Conservation (phyloP, 345 rosid genomes). For the Lepidium africanum region DNA sequence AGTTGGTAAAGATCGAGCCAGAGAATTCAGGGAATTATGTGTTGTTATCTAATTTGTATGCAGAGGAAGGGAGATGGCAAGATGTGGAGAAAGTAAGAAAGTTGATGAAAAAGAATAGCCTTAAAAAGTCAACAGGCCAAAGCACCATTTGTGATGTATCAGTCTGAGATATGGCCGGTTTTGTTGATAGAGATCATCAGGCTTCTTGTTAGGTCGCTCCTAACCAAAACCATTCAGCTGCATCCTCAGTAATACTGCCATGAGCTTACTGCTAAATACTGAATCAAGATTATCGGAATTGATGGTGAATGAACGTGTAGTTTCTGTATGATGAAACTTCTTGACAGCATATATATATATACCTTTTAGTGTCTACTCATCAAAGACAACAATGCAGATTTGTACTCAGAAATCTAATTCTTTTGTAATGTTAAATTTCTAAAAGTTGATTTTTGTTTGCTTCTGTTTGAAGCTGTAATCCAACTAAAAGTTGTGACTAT, state of each 20-base stretch:
- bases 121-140: slow-evolving; percentile 42
- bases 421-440: background rate
- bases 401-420: background rate
- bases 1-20: slow-evolving; percentile 51
- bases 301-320: background rate
- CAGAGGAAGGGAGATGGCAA: slow-evolving; percentile 65
- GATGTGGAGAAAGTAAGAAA: slow-evolving; percentile 48
- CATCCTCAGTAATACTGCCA: too few species aligned
- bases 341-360: background rate
- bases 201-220: background rate
- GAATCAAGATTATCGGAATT: background rate
- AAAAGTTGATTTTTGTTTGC: background rate
- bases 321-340: background rate
- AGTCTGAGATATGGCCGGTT: background rate
- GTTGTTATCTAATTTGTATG: slow-evolving; percentile 57
- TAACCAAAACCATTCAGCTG: background rate
- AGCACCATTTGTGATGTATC: slow-evolving; percentile 21
- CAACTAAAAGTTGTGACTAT: background rate
- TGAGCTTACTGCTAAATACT: background rate
- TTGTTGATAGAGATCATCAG: background rate
- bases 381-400: background rate
- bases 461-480: background rate
- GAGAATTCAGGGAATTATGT: slow-evolving; percentile 69
- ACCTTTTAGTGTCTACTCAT: background rate
- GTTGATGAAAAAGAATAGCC: slow-evolving; percentile 42